Base-by-base conservation (phyloP, 768 basidiomycete genomes). In the Suillus discolor region DNA sequence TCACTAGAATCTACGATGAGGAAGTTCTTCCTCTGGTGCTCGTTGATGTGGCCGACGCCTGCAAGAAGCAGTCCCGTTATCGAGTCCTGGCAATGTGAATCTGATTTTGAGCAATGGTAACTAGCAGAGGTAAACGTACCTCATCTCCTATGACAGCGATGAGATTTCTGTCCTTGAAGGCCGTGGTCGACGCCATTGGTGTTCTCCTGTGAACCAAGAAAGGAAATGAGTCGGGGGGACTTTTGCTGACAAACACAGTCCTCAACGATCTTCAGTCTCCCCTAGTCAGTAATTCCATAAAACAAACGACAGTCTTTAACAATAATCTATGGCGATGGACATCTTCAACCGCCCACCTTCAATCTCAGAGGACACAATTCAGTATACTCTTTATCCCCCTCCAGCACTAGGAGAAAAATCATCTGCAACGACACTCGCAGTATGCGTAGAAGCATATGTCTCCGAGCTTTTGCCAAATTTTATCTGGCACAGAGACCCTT, bases 71-170 rank as follows among this genome's bases (percentile, higher is more conserved):
- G 85, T 49, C 97, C 97, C 0, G 97, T 99, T 67, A 99, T 93
- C 4, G 97, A 94, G 81, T 99, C 97, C 97, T 99, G 72, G 28
- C 25, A 5, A 39, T 39, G 38, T 16, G 6, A 59, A 28, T 41
- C 16, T 1, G 28, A 11, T 42, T 16, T 18, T 42, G 41, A 60
- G 25, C 28, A 31, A 31, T 18, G 53, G 1, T 31, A 54, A 25
- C 18, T 49, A 49, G 38, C 23, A 20, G 8, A 39, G 18, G 6
- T 31, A 34, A 57, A 70, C 81, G 63, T 69, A 96, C 97, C 83
- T 99, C 97, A 77, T 99, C 97, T 47, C 97, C 97, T 70, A 99
- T 99, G 75, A 96, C 94, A 41, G 97, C 97, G 49, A 99, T 85
- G 49, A 99, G 81, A 67, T 85, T 91, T 63, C 97, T 87, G 78